Conservation (phyloP, 441 rosid genomes). For the Bruguiera hainesii region DNA sequence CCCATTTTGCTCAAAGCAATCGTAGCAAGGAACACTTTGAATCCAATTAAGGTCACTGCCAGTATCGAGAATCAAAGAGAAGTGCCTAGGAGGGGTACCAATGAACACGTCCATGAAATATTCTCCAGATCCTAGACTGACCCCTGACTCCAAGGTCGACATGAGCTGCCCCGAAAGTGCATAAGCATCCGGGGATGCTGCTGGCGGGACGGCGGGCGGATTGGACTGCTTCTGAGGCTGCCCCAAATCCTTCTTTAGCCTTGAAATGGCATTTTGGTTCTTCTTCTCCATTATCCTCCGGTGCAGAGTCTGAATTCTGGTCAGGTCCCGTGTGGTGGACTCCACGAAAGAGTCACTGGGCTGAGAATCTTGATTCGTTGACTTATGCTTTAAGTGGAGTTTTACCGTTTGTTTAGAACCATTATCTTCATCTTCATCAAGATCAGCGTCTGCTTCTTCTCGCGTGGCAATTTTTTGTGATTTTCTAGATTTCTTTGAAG, state of each 20-base stretch:
- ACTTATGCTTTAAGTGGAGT: constrained; percentile 53
- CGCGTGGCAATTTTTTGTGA: constrained; percentile 15
- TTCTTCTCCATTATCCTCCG: constrained; percentile 57
- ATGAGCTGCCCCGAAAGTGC: constrained; percentile 43
- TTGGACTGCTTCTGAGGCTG: constrained; percentile 13
- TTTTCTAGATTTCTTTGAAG: constrained; percentile 28
- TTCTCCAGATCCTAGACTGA: constrained; percentile 67
- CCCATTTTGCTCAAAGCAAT: constrained; percentile 69
- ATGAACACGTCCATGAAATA: constrained; percentile 83
- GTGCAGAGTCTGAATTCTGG: constrained; percentile 62
- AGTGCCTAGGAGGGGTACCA: constrained; percentile 85
- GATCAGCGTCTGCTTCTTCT: constrained; percentile 8
- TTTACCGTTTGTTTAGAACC: constrained; percentile 40
- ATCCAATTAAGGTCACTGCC: constrained; percentile 37
- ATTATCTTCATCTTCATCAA: constrained; percentile 8
- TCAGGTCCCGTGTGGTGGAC: constrained; percentile 51
- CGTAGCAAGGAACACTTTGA: constrained; percentile 70
- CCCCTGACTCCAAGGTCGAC: constrained; percentile 81
- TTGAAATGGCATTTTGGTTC: constrained; percentile 53
- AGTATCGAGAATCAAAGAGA: constrained; percentile 85
- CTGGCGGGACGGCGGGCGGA: constrained; percentile 19
- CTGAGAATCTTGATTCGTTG: constrained; percentile 22
- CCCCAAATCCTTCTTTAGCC: constrained; percentile 28
- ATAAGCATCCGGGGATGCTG: constrained; percentile 33
- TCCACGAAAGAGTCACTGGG: constrained; percentile 43